phyloP scores from a whole-genome alignment of 305 asterid genomes.

The Salvia sclarea region DNA sequence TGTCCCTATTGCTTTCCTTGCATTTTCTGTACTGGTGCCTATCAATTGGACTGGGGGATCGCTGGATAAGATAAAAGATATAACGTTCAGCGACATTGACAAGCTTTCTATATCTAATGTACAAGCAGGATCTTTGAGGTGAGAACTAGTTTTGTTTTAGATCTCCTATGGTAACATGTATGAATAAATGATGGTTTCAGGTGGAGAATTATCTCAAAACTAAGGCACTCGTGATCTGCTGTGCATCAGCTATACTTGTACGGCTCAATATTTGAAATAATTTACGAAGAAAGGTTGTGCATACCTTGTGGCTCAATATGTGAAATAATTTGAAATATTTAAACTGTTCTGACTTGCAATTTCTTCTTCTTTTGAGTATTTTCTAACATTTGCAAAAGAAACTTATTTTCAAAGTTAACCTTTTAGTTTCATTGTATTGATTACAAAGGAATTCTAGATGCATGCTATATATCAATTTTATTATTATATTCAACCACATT shows the following conservation, averaged over 20 bases:
- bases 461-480: not conserved
- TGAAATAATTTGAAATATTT: no score
- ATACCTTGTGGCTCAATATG: not conserved
- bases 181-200: slow-evolving; percentile 9
- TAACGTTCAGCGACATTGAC: slow-evolving; percentile 73
- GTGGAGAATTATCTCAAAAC: not conserved
- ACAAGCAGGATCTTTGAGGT: slow-evolving; percentile 74
- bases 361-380: not conserved
- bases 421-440: not conserved
- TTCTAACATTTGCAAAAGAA: not conserved
- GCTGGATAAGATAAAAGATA: slow-evolving; percentile 45
- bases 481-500: not conserved
- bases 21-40: slow-evolving; percentile 75
- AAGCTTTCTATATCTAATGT: slow-evolving; percentile 88
- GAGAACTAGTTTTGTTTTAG: slow-evolving; percentile 27
- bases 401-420: not conserved
- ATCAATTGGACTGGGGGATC: slow-evolving; percentile 79
- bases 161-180: slow-evolving; percentile 9
- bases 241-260: not conserved
- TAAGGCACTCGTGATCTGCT: not conserved
- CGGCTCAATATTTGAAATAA: not conserved
- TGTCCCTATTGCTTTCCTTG: slow-evolving; percentile 72
- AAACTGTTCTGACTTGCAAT: not conserved
- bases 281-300: not conserved
- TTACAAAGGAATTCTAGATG: no score